Base-by-base conservation (phyloP, 176 grass and related monocot species). In the Aechmea fasciata region DNA sequence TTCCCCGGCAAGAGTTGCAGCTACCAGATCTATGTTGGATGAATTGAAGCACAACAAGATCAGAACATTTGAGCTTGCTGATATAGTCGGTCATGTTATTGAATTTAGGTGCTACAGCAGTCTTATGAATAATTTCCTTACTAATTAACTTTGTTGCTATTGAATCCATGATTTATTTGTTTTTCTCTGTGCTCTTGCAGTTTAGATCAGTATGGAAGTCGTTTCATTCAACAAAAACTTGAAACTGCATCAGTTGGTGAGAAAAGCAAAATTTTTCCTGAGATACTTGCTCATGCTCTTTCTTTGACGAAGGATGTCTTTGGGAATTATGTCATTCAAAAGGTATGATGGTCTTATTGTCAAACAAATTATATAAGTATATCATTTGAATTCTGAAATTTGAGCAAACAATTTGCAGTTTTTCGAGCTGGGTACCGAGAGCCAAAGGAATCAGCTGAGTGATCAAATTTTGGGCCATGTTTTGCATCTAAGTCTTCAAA, bases 141-240 rank as follows among this genome's bases (percentile, higher is more conserved):
- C 54, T 59, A 19, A 59, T 18, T 20, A 8, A 14, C 9, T 20
- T 9, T 59, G 13, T 17, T 2, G n/a, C 20, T 59, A 41, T 41
- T 6, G 5, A 41, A 41, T 59, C 15, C 14, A 18, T 59, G 54
- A 59, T 59, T 59, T 14, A 17, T 18, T 19, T 76, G 0, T 64
- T 63, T 61, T 41, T 48, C 41, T 67, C 2, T 70, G 51, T 23
- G 3, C 10, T 64, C 50, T 14, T 74, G 47, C 50, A 83, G 81
- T 69, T 11, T 49, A 24, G 81, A 78, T 69, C 64, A 83, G 65
- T 78, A 41, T 78, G 81, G 81, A 63, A 78, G 81, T 23, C 65
- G 75, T 47, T 78, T 83, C 33, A 83, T 83, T 49, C 75, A 83
- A 52, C 65, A 83, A 14, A 78, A 78, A 63, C 75, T 83, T 83